These are phyloP conservation scores for Globisporangium iwayamae DNA, from an alignment of 352 stramenopile genomes.

Conservation along the genomic window DNA sequence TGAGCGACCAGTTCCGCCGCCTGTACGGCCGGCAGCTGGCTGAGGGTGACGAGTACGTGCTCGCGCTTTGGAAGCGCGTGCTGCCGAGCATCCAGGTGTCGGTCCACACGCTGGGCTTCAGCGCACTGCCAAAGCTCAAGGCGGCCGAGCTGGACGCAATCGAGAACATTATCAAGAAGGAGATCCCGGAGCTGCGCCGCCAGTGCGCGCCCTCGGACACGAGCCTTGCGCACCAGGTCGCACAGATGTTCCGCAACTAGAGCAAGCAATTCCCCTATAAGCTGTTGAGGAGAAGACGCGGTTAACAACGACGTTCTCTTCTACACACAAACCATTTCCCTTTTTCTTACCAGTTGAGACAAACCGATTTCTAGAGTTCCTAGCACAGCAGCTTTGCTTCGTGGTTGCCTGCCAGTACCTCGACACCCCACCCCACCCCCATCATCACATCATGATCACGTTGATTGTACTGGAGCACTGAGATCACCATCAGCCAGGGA, in stretches of 20 bases:
- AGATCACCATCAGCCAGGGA: not conserved
- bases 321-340: not conserved
- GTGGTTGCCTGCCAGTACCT: not conserved
- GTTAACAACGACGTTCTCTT: not conserved
- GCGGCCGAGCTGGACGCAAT: conserved; percentile 77
- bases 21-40: conserved; percentile 94
- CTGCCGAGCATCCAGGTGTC: conserved; percentile 79
- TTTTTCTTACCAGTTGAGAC: not conserved
- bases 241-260: conserved; percentile 76
- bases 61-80: conserved; percentile 92
- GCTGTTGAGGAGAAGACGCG: too few relatives aligned
- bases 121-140: conserved; percentile 85
- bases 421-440: too few relatives aligned
- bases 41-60: conserved; percentile 96
- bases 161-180: conserved; percentile 85
- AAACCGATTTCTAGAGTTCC: not conserved
- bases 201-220: conserved; percentile 77
- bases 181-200: conserved; percentile 88
- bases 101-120: conserved; percentile 83
- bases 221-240: conserved; percentile 83
- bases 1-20: conserved; percentile 91
- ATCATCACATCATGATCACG: not conserved
- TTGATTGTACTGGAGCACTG: not conserved
- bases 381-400: too few relatives aligned
- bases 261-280: conserved; percentile 1